Evolutionary conservation across 78 protist genomes (phyloP).

Genomic region (Mastigamoeba balamuthi): DNA sequence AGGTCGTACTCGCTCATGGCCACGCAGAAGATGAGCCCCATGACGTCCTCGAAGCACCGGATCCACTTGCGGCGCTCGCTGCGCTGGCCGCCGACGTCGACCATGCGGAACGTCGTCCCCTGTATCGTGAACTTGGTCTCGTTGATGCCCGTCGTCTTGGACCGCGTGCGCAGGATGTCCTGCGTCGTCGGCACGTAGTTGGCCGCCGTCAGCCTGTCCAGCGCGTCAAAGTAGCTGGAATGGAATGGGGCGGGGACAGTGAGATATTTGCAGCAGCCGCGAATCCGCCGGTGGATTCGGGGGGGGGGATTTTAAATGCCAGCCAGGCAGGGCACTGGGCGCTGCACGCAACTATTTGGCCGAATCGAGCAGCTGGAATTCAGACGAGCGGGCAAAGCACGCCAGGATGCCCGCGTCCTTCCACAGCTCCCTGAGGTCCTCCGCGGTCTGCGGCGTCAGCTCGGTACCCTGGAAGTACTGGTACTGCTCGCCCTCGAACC

Average conservation of each 20-base stretch:
- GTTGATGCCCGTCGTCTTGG: constrained; percentile 62
- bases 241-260: neutral
- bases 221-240: constrained; percentile 29
- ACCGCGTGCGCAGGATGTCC: constrained; percentile 64
- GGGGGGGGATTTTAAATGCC: too few species aligned
- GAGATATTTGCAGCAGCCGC: too few species aligned
- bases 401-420: constrained; percentile 56
- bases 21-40: constrained; percentile 66
- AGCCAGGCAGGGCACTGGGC: too few species aligned
- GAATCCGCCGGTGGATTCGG: too few species aligned
- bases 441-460: neutral
- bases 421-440: constrained; percentile 68
- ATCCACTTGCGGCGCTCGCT: constrained; percentile 84
- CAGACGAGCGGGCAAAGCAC: constrained; percentile 45
- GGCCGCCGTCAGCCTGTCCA: constrained; percentile 33
- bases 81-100: constrained; percentile 88
- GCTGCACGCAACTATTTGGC: constrained; percentile 63
- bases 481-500: too few species aligned
- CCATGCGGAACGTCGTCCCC: constrained; percentile 7
- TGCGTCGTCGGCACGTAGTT: constrained; percentile 56
- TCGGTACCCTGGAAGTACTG: too few species aligned
- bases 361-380: constrained; percentile 80
- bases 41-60: constrained; percentile 75
- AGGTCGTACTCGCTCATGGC: constrained; percentile 57
- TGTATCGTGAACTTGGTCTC: constrained; percentile 52